Evolutionary conservation across 441 rosid genomes (phyloP).

Genomic region (Hura crepitans): DNA sequence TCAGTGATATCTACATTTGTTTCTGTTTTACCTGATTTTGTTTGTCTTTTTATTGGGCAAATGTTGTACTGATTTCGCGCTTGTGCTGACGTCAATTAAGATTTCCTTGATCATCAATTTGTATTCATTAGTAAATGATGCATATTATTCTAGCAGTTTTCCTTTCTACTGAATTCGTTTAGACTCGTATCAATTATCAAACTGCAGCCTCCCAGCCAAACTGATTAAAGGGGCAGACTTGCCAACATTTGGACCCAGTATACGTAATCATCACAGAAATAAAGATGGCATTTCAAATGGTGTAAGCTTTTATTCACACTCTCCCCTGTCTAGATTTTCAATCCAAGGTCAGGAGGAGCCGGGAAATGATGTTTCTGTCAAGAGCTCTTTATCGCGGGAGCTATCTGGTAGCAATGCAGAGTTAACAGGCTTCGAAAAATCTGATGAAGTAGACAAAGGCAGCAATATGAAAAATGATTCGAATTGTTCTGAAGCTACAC

Average conservation of each 20-base stretch:
- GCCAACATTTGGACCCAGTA: slow-evolving; percentile 52
- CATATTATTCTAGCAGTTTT: neutral
- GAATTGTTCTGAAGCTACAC: slow-evolving; percentile 23
- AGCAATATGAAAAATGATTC: slow-evolving; percentile 25
- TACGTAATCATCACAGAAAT: slow-evolving; percentile 33
- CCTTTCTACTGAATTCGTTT: neutral
- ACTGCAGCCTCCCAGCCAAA: slow-evolving; percentile 55
- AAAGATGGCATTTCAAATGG: slow-evolving; percentile 39
- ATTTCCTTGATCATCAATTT: neutral
- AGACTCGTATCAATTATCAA: slow-evolving; percentile 21
- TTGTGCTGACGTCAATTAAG: too few species aligned
- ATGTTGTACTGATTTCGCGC: too few species aligned
- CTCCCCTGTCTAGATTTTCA: slow-evolving; percentile 51
- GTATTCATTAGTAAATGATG: neutral
- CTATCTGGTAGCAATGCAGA: slow-evolving; percentile 26
- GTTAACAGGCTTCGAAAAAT: slow-evolving; percentile 19
- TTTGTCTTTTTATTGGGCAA: neutral
- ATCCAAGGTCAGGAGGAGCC: slow-evolving; percentile 37
- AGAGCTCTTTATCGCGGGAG: slow-evolving; percentile 37
- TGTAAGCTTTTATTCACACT: slow-evolving; percentile 26
- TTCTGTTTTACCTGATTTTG: too few species aligned
- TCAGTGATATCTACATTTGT: neutral
- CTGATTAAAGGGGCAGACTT: slow-evolving; percentile 51
- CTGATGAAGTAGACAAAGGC: slow-evolving; percentile 28
- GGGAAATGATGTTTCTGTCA: slow-evolving; percentile 25